Percentiles rank a stretch among this genome's conserved stretches.
Conservation (phyloP, 257 asterid species). For the Scutellaria baicalensis region DNA sequence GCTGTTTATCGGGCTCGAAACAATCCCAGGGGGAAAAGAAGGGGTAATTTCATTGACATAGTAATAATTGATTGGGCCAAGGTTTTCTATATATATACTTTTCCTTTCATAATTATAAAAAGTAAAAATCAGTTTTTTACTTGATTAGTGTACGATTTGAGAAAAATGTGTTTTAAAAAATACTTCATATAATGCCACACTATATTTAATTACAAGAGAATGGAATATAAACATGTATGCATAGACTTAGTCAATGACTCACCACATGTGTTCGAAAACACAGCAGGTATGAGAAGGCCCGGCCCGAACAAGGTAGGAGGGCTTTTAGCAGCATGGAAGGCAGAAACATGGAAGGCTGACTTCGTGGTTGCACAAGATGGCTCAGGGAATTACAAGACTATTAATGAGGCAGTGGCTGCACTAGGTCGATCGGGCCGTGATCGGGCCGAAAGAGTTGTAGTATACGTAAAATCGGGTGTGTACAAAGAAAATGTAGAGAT, state of each 20-base stretch:
- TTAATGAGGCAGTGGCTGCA: slow-evolving; percentile 49
- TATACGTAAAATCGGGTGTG: slow-evolving; percentile 52
- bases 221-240: too few relatives aligned
- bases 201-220: too few relatives aligned
- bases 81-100: too few relatives aligned
- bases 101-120: too few relatives aligned
- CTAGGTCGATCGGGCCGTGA: slow-evolving; percentile 23
- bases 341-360: slow-evolving; percentile 40
- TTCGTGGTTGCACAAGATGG: slow-evolving; percentile 72
- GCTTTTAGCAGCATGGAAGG: slow-evolving; percentile 39
- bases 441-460: slow-evolving; percentile 27
- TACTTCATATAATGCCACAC: too few relatives aligned
- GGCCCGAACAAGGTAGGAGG: slow-evolving; percentile 16
- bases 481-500: slow-evolving; percentile 50
- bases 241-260: too few relatives aligned
- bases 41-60: slow-evolving; percentile 17
- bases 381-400: slow-evolving; percentile 52
- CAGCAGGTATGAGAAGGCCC: slow-evolving; percentile 8
- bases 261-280: background rate
- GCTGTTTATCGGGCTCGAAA: slow-evolving; percentile 19
- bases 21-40: background rate
- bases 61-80: too few relatives aligned
- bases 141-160: too few relatives aligned
- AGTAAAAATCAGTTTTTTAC: too few relatives aligned
- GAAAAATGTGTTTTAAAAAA: too few relatives aligned